These are phyloP conservation scores for Uronychia setigera DNA, from an alignment of 73 alveolate species.

Conservation along the genomic window DNA sequence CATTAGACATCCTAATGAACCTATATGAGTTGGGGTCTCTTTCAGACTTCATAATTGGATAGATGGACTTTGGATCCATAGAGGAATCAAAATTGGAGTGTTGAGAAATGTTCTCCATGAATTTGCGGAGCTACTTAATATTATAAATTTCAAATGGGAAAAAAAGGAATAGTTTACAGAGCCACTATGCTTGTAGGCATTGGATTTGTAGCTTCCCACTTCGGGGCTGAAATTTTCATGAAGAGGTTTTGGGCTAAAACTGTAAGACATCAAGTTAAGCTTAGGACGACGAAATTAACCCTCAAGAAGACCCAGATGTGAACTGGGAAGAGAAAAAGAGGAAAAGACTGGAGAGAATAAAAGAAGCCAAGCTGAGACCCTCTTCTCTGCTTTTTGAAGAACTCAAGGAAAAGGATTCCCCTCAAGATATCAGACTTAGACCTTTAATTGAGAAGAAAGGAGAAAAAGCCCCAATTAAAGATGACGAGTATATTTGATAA, in stretches of 20 bases:
- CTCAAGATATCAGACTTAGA: not conserved
- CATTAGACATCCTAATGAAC: not conserved
- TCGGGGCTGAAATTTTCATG: not conserved
- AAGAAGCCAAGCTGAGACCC: not conserved
- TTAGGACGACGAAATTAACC: not conserved
- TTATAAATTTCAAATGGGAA: not conserved
- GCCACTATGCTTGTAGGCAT: not conserved
- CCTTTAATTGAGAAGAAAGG: not conserved
- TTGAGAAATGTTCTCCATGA: not conserved
- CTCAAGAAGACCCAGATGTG: not conserved
- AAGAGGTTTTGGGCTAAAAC: not conserved
- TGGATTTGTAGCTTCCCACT: not conserved
- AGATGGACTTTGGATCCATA: not conserved
- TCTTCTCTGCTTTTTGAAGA: not conserved
- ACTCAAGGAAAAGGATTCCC: not conserved
- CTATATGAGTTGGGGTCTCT: slow-evolving; percentile 1
- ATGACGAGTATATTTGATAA: not conserved
- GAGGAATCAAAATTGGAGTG: not conserved
- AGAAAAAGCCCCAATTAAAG: not conserved
- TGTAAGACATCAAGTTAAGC: not conserved
- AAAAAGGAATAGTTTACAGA: not conserved
- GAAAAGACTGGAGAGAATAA: not conserved
- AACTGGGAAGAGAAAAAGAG: slow-evolving; percentile 1
- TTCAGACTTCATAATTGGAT: not conserved
- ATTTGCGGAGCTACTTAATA: not conserved